These are phyloP conservation scores for Pseudopithomyces chartarum DNA, from an alignment of 2,329 filamentous ascomycete genomes.

Conservation along the genomic window DNA sequence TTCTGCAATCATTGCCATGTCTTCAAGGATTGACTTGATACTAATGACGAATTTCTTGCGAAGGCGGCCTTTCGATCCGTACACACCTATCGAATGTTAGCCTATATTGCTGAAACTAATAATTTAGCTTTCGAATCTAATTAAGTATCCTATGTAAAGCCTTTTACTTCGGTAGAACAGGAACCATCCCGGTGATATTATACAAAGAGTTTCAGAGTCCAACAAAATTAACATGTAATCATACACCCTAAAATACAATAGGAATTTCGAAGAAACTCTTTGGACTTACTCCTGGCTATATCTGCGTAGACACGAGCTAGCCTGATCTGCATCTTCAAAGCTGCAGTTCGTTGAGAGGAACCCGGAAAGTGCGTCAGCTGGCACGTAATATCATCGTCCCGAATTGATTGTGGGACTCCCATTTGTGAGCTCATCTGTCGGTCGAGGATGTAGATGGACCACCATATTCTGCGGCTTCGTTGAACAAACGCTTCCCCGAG, in stretches of 20 bases:
- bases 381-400: conserved; percentile 58
- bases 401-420: conserved; percentile 56
- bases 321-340: conserved; percentile 53
- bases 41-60: conserved; percentile 44
- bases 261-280: neutral
- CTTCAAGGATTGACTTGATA: conserved; percentile 49
- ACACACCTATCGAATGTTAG: conserved; percentile 43
- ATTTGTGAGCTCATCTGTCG: conserved; percentile 60
- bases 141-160: neutral
- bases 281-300: conserved; percentile 50
- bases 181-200: no score
- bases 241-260: neutral
- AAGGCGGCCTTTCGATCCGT: conserved; percentile 53
- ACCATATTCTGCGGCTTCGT: conserved; percentile 58
- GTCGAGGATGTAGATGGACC: conserved; percentile 60
- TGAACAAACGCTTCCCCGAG: conserved; percentile 50
- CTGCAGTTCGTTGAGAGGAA: conserved; percentile 46
- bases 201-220: neutral
- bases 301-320: conserved; percentile 52
- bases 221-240: neutral
- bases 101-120: neutral
- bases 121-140: neutral
- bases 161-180: no score
- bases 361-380: conserved; percentile 51
- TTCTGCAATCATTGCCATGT: conserved; percentile 47